Base-by-base conservation (phyloP, 2,329 filamentous ascomycete genomes). In the Microsporum ferrugineum region DNA sequence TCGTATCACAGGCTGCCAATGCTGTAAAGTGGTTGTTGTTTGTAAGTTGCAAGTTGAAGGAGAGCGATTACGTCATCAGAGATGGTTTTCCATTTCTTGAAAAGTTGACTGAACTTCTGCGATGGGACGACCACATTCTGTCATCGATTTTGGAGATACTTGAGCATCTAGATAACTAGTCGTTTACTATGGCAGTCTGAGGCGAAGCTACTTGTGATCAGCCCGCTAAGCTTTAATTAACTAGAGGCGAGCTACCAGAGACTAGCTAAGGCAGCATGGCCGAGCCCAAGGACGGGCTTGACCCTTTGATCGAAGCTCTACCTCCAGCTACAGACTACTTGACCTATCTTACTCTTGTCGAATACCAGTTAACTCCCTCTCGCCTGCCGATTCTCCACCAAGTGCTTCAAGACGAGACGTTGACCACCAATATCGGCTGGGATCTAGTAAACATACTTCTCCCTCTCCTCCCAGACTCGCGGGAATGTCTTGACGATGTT, bases 341-440 rank as follows among this genome's bases (percentile, higher is more conserved):
- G 61, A 86, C 83, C n/a, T 87, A 87, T 68, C 76, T 86, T 56
- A 86, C 84, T 12, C 76, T 86, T 49, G 72, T 87, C 59, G 84
- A 86, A 67, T 84, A 85, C 72, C 84, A 86, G 67, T 74, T 87
- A 57, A 84, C 78, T 5, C 75, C 77, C 39, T 78, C 81, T 60
- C 82, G 80, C 59, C 73, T 87, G 23, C 82, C 82, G 0, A 75
- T 79, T 1, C 74, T 87, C 29, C 83, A 84, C 66, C 73, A 77
- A 39, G 75, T 86, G 23, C 74, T 87, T 12, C 82, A 85, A 68
- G 83, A 86, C 76, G 77, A 81, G 63, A 79, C 77, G 55, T 71
- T 87, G 39, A 84, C 83, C 2, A 78, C 77, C 51, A 84, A 85
- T 65, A 86, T 87, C 66, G 84, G 84, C 62, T 87, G 84, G 84